Evolutionary conservation across 2,329 filamentous ascomycete species (phyloP).

Genomic region (Cryphonectria nitschkei): DNA sequence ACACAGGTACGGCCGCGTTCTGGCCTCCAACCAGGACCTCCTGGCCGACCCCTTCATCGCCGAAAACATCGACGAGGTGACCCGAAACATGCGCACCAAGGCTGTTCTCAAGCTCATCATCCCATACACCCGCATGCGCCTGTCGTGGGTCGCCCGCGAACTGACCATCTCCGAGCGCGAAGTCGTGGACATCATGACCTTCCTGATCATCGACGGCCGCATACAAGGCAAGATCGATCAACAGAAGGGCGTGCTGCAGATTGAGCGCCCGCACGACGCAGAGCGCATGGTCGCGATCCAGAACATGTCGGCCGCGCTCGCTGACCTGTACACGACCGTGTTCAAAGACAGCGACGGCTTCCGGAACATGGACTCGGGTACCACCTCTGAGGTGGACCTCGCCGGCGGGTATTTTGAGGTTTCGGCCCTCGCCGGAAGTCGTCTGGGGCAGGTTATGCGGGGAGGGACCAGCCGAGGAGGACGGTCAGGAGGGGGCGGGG

Average conservation of each 20-base stretch:
- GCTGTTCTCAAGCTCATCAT: conserved; percentile 91
- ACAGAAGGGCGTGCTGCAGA: conserved; percentile 79
- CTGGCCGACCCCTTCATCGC: conserved; percentile 93
- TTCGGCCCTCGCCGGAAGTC: background rate
- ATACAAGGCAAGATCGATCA: conserved; percentile 90
- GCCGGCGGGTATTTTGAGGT: conserved; percentile 20
- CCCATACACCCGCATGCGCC: conserved; percentile 89
- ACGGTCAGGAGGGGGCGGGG: background rate
- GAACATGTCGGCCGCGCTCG: conserved; percentile 72
- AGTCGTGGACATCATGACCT: conserved; percentile 94
- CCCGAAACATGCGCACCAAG: conserved; percentile 96
- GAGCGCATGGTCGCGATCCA: conserved; percentile 75
- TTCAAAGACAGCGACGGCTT: conserved; percentile 81
- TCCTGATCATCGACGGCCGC: conserved; percentile 88
- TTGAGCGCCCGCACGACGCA: conserved; percentile 73
- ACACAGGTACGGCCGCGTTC: conserved; percentile 83
- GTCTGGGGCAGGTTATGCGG: background rate
- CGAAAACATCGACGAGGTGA: conserved; percentile 98
- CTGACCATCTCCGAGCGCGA: conserved; percentile 84
- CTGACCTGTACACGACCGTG: conserved; percentile 69
- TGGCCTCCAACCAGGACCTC: conserved; percentile 86
- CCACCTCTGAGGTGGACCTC: conserved; percentile 28
- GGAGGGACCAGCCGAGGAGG: background rate
- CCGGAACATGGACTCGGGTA: conserved; percentile 36
- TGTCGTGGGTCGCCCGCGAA: conserved; percentile 84